Percentiles rank a stretch among this genome's conserved stretches.
phyloP scores from a whole-genome alignment of 345 rosid species.

The Geranium brycei region DNA sequence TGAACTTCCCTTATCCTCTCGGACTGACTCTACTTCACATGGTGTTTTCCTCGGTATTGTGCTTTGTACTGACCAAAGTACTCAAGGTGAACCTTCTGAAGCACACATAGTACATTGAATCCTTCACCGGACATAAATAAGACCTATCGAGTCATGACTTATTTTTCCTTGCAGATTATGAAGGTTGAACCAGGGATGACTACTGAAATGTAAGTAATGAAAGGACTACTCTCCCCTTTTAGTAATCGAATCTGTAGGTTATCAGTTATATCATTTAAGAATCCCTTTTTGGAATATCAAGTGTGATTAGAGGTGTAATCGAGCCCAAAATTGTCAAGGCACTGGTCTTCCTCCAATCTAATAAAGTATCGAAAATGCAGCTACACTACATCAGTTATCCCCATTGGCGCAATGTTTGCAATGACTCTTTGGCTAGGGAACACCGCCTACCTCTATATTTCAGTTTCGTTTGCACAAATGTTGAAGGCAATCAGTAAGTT shows the following conservation, averaged over 20 bases:
- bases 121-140: background rate
- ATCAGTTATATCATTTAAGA: no score
- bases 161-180: slow-evolving; percentile 31
- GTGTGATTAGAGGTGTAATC: no score
- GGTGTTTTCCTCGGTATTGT: slow-evolving; percentile 76
- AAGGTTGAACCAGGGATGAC: slow-evolving; percentile 97
- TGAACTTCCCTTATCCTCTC: slow-evolving; percentile 92
- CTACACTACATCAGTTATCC: slow-evolving; percentile 72
- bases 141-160: background rate
- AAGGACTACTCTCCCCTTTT: background rate
- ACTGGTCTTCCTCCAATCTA: background rate
- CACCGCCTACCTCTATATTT: slow-evolving; percentile 89
- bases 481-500: slow-evolving; percentile 94
- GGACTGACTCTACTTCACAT: slow-evolving; percentile 94
- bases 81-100: slow-evolving; percentile 42
- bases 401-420: slow-evolving; percentile 93
- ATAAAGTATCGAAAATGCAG: slow-evolving; percentile 27
- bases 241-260: no score
- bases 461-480: slow-evolving; percentile 99
- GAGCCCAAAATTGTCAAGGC: no score
- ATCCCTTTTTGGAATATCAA: no score
- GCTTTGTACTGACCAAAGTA: slow-evolving; percentile 65
- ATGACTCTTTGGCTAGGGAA: slow-evolving; percentile 99
- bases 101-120: background rate
- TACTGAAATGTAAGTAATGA: slow-evolving; percentile 58